Conservation (phyloP, 495 filamentous ascomycete genomes). For the Penicillium roqueforti region DNA sequence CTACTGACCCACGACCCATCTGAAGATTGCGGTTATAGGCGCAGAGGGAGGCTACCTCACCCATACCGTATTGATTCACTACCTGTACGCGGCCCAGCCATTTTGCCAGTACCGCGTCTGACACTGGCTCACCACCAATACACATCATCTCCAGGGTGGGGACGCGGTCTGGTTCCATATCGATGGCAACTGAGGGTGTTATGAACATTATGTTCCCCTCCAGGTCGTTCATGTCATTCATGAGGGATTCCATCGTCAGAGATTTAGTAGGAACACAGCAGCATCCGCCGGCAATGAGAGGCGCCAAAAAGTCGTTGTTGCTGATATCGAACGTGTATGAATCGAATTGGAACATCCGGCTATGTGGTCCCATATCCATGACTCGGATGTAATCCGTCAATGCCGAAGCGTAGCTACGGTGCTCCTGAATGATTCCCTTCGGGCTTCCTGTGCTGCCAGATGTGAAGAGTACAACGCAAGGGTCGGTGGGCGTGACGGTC, state of each 20-base stretch:
- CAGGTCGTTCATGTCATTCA: constrained; percentile 30
- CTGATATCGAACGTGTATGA: constrained; percentile 46
- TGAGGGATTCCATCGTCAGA: constrained; percentile 27
- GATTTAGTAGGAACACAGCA: constrained; percentile 43
- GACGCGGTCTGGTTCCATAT: constrained; percentile 32
- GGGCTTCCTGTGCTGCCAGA: constrained; percentile 44
- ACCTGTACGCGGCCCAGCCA: constrained; percentile 45
- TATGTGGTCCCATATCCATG: constrained; percentile 13
- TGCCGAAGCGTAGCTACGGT: constrained; percentile 34
- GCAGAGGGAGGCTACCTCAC: constrained; percentile 36
- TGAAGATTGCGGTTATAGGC: constrained; percentile 18
- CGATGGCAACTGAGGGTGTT: constrained; percentile 41
- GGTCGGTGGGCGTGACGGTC: constrained; percentile 11
- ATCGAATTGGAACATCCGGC: constrained; percentile 43
- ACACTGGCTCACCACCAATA: constrained; percentile 45
- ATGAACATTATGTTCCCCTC: constrained; percentile 38
- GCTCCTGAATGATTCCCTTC: constrained; percentile 48
- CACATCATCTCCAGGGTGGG: constrained; percentile 35
- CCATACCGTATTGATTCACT: constrained; percentile 57
- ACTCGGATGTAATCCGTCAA: constrained; percentile 19
- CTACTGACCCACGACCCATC: constrained; percentile 7
- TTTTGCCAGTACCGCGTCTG: constrained; percentile 34
- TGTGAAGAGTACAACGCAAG: constrained; percentile 38
- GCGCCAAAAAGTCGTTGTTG: constrained; percentile 39
- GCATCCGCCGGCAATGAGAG: constrained; percentile 42